Evolutionary conservation across 129 eudicot genomes (phyloP).

Genomic region (Chrysanthemum lavandulifolium): DNA sequence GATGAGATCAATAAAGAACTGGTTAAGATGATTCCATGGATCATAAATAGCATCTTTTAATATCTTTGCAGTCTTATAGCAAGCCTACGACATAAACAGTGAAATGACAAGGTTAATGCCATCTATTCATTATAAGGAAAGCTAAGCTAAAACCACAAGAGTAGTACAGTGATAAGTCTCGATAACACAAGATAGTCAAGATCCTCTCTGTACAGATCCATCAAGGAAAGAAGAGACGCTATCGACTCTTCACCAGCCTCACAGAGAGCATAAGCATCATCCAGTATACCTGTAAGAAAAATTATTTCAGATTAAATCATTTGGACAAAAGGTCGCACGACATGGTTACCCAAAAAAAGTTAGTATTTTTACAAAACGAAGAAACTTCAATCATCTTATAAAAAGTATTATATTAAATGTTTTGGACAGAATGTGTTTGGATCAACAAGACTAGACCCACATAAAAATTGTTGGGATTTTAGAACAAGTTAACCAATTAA

Average conservation of each 20-base stretch:
- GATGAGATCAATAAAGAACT: slow-evolving; percentile 39
- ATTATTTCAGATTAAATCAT: slow-evolving; percentile 7
- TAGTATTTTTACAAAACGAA: too few relatives aligned
- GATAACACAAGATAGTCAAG: slow-evolving; percentile 44
- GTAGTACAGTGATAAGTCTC: slow-evolving; percentile 40
- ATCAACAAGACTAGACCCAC: neutral
- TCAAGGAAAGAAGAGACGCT: slow-evolving; percentile 40
- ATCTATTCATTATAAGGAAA: slow-evolving; percentile 9
- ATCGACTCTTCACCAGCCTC: slow-evolving; percentile 45
- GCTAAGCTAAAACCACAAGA: slow-evolving; percentile 4
- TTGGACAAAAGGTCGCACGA: too few relatives aligned
- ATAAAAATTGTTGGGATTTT: too few relatives aligned
- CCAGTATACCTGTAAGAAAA: slow-evolving; percentile 42
- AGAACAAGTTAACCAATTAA: too few relatives aligned
- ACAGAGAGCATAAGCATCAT: slow-evolving; percentile 58
- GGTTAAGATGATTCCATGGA: slow-evolving; percentile 44
- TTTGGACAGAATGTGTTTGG: neutral
- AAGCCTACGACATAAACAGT: slow-evolving; percentile 35
- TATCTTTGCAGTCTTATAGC: slow-evolving; percentile 38
- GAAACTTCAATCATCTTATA: too few relatives aligned
- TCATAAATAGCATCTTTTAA: slow-evolving; percentile 48
- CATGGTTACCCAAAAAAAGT: too few relatives aligned
- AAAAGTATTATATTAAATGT: too few relatives aligned
- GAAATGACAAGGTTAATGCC: slow-evolving; percentile 18
- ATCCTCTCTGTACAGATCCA: slow-evolving; percentile 40